phyloP scores from a whole-genome alignment of 108 stramenopile species.

The Cyclotella baltica region DNA sequence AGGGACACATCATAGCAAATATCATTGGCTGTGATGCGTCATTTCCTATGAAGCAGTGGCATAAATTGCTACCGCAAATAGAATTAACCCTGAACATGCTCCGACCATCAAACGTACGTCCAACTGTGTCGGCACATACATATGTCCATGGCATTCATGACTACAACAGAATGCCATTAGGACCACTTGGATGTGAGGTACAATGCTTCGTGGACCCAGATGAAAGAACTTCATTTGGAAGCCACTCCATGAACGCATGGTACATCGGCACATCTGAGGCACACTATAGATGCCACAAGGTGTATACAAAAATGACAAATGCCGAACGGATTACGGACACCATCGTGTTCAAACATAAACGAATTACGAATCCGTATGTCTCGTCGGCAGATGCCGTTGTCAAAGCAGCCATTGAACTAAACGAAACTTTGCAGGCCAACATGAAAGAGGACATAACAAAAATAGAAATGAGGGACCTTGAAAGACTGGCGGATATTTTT shows the following conservation, averaged over 20 bases:
- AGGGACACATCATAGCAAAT: no score
- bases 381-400: not conserved
- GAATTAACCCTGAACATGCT: conserved; percentile 35
- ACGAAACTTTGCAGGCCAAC: not conserved
- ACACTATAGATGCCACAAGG: not conserved
- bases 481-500: no score
- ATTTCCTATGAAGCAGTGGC: conserved; percentile 36
- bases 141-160: conserved; percentile 15
- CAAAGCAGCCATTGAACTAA: not conserved
- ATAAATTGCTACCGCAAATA: conserved; percentile 47
- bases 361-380: no score
- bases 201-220: no score
- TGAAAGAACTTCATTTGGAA: not conserved
- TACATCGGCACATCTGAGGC: not conserved
- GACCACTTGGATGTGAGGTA: conserved; percentile 28
- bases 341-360: no score
- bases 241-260: not conserved
- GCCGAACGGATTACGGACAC: not conserved
- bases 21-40: conserved; percentile 50
- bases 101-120: conserved; percentile 44
- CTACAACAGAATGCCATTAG: conserved; percentile 51
- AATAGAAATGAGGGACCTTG: no score
- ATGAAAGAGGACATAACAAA: not conserved
- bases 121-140: no score
- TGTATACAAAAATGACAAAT: not conserved